A percentile compares a stretch with the other conserved stretches of the same genome.
Evolutionary conservation across 2,329 filamentous ascomycete genomes (phyloP).

Genomic region (Xylariaceae sp.): DNA sequence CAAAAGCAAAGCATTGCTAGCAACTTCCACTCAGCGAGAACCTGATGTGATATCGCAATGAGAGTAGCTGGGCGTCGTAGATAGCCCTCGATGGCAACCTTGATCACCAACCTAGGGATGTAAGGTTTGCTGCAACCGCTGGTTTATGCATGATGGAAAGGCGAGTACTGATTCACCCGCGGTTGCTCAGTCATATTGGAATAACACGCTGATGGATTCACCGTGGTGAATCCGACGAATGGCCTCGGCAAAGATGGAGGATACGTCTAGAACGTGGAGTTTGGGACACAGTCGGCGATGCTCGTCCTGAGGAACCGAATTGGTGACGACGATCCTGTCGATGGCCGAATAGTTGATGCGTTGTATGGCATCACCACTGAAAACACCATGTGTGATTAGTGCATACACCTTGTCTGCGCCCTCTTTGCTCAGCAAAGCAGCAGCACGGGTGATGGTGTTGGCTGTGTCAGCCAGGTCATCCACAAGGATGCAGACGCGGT

Average conservation of each 20-base stretch:
- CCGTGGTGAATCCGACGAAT: slow-evolving; percentile 96
- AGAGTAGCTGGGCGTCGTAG: too few relatives aligned
- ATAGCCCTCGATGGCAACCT: too few relatives aligned
- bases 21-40: too few relatives aligned
- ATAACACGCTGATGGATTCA: slow-evolving; percentile 94
- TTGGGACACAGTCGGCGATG: slow-evolving; percentile 77
- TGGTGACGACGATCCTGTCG: slow-evolving; percentile 92
- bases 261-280: slow-evolving; percentile 86
- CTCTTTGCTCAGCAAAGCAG: slow-evolving; percentile 94
- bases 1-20: too few relatives aligned
- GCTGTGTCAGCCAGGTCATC: slow-evolving; percentile 95
- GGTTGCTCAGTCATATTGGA: slow-evolving; percentile 66
- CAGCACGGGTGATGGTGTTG: slow-evolving; percentile 94
- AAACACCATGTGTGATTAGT: slow-evolving; percentile 87
- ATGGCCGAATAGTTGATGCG: slow-evolving; percentile 90
- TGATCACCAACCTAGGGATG: too few relatives aligned
- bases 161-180: neutral
- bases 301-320: slow-evolving; percentile 85
- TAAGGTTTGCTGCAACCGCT: neutral
- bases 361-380: slow-evolving; percentile 91
- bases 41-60: too few relatives aligned
- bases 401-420: slow-evolving; percentile 90
- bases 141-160: neutral
- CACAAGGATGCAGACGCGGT: slow-evolving; percentile 81
- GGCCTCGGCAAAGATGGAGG: slow-evolving; percentile 88